Evolutionary conservation across 495 filamentous ascomycete genomes (phyloP), one percentile per base, ranked within the genome.

Genomic region (Cercophora newfieldiana): DNA sequence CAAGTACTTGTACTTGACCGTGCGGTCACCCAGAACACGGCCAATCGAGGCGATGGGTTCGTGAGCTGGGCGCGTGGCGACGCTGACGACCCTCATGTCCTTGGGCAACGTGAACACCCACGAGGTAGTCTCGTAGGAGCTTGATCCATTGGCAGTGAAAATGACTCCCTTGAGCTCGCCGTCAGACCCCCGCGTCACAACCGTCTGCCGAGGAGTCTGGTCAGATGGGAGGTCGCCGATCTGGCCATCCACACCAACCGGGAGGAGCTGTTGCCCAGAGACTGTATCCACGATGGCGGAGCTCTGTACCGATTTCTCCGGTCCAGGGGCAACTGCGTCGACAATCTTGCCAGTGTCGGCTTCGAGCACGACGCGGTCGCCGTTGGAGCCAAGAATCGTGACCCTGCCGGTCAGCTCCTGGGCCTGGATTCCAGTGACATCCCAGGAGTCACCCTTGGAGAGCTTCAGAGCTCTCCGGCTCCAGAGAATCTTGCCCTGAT

Each of bases 41-140:
- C 96, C 95, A 63, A 99, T 97, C 0, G 95, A 97, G 10, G 96
- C 94, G 50, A 97, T 89, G 3, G 92, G 92, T 66, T 98, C 94
- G 68, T 95, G 89, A 7, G 82, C 69, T 16, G 92, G 88, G 30
- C 91, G 84, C 26, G 88, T 77, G 16, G 86, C 88, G 29, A 94
- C 82, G 33, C 81, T 78, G 47, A 88, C 78, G 59, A 97, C 87
- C 64, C 80, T 82, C 77, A 97, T 86, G 54, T 87, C 87, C 0
- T 80, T 63, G 1, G 85, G 83, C 44, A 92, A 88, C 7, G 83
- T 74, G 77, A 98, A 98, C 28, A 80, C 83, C 95, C 96, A 99
- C 0, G 83, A 78, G 19, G 85, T 80, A 0, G 85, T 75, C 14
- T 81, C 76, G 51, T 82, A 78, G 30, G 84, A 79, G 49, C 81